phyloP scores from a whole-genome alignment of 2,329 filamentous ascomycete species.

The Hymenoscyphus infarciens region DNA sequence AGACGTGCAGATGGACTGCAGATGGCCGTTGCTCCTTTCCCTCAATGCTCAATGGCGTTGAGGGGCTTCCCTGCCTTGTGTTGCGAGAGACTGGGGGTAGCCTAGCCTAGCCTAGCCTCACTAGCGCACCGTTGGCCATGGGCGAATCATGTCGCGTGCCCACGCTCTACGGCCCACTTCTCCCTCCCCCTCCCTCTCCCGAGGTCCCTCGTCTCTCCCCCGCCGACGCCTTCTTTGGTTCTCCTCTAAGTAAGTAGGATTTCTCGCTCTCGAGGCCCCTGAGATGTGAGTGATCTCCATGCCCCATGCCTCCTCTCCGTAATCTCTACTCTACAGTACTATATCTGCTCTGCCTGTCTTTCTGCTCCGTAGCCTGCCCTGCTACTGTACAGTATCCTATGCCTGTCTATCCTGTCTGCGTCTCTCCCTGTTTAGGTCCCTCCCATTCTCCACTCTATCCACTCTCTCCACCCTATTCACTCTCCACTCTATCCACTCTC shows the following conservation, averaged over 20 bases:
- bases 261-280: background rate
- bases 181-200: no score
- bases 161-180: background rate
- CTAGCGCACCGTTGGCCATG: background rate
- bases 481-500: constrained; percentile 2
- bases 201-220: no score
- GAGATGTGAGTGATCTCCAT: background rate
- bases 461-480: background rate
- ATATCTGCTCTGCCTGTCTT: background rate
- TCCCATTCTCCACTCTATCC: background rate
- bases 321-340: background rate
- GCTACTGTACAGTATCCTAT: background rate
- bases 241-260: no score
- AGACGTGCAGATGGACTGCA: constrained; percentile 6
- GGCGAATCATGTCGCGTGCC: background rate
- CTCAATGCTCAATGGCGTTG: background rate
- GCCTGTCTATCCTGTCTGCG: background rate
- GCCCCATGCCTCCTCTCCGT: background rate
- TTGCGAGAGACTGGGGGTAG: background rate
- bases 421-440: background rate
- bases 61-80: no score
- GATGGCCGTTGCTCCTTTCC: background rate
- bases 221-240: no score
- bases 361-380: background rate
- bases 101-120: no score